These are phyloP conservation scores for Euphorbia peplus DNA, from an alignment of 345 rosid genomes.

Conservation along the genomic window DNA sequence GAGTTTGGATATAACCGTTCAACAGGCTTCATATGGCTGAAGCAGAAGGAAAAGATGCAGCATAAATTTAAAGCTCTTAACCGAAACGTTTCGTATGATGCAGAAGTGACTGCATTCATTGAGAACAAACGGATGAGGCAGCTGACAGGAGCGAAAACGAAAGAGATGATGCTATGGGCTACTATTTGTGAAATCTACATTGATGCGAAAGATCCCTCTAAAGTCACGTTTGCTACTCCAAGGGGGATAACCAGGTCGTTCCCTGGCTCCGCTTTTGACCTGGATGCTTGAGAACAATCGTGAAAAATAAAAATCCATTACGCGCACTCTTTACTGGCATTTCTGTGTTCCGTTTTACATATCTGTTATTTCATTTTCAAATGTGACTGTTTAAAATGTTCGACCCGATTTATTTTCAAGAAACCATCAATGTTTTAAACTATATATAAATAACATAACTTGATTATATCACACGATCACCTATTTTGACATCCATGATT, in stretches of 20 bases:
- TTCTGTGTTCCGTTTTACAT: too few species aligned
- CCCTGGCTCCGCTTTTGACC: conserved; percentile 53
- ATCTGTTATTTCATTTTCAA: too few species aligned
- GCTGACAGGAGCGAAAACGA: conserved; percentile 19
- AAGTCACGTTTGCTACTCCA: conserved; percentile 39
- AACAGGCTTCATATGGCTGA: conserved; percentile 64
- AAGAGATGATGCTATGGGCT: conserved; percentile 56
- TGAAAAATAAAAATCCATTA: too few species aligned
- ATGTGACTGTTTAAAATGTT: too few species aligned
- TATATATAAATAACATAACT: too few species aligned
- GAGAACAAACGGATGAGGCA: conserved; percentile 50
- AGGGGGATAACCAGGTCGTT: conserved; percentile 52
- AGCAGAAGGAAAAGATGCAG: conserved; percentile 39
- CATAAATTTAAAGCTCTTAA: conserved; percentile 42
- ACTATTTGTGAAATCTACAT: conserved; percentile 47
- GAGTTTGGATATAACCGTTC: conserved; percentile 50
- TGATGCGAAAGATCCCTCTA: conserved; percentile 26
- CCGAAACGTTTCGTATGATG: conserved; percentile 42
- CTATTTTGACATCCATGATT: too few species aligned
- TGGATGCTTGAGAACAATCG: too few species aligned
- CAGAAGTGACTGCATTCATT: conserved; percentile 48
- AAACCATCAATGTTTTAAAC: too few species aligned
- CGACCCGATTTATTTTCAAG: too few species aligned
- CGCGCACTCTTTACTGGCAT: too few species aligned
- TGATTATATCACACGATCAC: too few species aligned